Evolutionary conservation across 2,329 filamentous ascomycete genomes (phyloP).

Genomic region (Aspergillus costaricaensis): DNA sequence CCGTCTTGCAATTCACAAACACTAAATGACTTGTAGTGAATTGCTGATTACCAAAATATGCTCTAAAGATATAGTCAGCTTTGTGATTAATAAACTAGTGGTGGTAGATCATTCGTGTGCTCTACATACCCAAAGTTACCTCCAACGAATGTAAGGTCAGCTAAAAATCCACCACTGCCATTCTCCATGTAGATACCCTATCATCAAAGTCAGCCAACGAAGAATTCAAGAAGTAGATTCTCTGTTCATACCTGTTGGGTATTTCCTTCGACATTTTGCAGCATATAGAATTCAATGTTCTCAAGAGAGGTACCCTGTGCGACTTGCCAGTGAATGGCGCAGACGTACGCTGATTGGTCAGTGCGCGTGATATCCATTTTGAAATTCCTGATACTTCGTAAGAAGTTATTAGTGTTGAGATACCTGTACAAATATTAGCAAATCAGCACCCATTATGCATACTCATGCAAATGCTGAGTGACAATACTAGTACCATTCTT

Average conservation of each 20-base stretch:
- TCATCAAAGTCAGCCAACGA: conserved; percentile 16
- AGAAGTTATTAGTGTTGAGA: conserved; percentile 25
- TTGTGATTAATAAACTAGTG: too few species aligned
- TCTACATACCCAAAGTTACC: conserved; percentile 54
- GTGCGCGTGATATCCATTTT: conserved; percentile 26
- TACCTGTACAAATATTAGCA: too few species aligned
- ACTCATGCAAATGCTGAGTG: too few species aligned
- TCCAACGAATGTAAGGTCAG: conserved; percentile 60
- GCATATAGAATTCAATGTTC: conserved; percentile 74
- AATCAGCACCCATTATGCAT: too few species aligned
- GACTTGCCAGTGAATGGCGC: conserved; percentile 71
- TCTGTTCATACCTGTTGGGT: too few species aligned
- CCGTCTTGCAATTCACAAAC: conserved; percentile 54
- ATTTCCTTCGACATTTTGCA: conserved; percentile 16
- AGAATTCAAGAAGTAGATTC: too few species aligned
- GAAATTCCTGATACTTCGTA: conserved; percentile 24
- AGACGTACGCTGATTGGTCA: conserved; percentile 33
- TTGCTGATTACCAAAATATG: conserved; percentile 60
- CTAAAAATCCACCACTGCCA: conserved; percentile 59
- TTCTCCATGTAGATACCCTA: conserved; percentile 32
- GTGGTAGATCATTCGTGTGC: neutral
- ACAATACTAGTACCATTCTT: too few species aligned
- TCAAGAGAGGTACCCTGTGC: conserved; percentile 71
- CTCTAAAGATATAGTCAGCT: conserved; percentile 4
- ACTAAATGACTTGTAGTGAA: conserved; percentile 55